These are phyloP conservation scores for Gossypioides kirkii DNA, from an alignment of 345 rosid species.

Conservation along the genomic window DNA sequence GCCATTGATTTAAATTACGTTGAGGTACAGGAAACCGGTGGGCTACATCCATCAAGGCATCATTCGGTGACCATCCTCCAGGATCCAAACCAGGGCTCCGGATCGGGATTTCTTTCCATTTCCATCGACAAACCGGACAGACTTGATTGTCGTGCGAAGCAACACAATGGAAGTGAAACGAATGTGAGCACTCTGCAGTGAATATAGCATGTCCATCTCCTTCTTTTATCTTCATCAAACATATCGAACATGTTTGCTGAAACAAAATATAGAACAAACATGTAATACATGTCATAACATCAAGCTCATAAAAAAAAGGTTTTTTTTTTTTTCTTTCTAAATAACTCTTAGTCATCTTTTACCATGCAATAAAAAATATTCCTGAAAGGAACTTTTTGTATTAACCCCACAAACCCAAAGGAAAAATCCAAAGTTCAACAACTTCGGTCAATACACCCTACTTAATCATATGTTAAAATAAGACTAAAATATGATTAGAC, in stretches of 20 bases:
- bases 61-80: conserved; percentile 42
- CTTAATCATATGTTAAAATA: conserved; percentile 10
- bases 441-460: conserved; percentile 19
- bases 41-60: conserved; percentile 49
- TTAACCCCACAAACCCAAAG: conserved; percentile 18
- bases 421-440: conserved; percentile 24
- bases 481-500: background rate
- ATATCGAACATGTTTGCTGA: conserved; percentile 80
- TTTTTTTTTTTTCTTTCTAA: background rate
- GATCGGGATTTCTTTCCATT: conserved; percentile 90
- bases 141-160: conserved; percentile 83
- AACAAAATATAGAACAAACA: conserved; percentile 4
- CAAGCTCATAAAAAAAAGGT: too few species aligned
- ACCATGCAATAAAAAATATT: conserved; percentile 23
- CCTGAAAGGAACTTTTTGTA: conserved; percentile 24
- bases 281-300: background rate
- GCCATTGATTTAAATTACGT: conserved; percentile 46
- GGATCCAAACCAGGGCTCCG: conserved; percentile 56
- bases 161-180: conserved; percentile 94
- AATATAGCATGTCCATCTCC: conserved; percentile 86
- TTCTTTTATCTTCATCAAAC: conserved; percentile 84
- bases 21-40: conserved; percentile 52
- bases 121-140: conserved; percentile 86
- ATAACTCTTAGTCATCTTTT: conserved; percentile 12
- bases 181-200: conserved; percentile 92